A percentile compares a stretch with the other conserved stretches of the same genome.
Conservation (phyloP, 352 stramenopile species). For the Globisporangium uncinulatum region DNA sequence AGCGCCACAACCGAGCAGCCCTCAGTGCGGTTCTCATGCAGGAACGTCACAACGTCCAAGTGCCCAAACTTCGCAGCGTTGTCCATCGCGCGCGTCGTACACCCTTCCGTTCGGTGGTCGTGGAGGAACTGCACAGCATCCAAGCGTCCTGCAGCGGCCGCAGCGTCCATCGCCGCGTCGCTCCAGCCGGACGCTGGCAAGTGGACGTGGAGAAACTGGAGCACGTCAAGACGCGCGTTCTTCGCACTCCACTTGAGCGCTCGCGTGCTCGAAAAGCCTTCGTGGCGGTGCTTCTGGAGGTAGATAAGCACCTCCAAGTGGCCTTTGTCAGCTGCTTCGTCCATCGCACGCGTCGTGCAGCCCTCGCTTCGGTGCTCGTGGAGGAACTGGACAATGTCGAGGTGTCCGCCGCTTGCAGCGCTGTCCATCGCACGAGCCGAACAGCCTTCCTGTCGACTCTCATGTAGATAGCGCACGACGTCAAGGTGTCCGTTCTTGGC, state of each 20-base stretch:
- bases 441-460: conserved; percentile 8
- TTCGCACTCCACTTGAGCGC: conserved; percentile 5
- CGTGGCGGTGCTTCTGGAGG: conserved; percentile 14
- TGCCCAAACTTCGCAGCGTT: conserved; percentile 9
- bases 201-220: conserved; percentile 20
- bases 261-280: conserved; percentile 17
- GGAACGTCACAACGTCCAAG: conserved; percentile 6
- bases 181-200: conserved; percentile 12
- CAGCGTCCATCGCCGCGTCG: conserved; percentile 14
- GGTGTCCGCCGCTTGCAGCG: conserved; percentile 2
- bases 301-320: conserved; percentile 15
- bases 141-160: conserved; percentile 11
- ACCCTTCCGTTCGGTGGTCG: conserved; percentile 8
- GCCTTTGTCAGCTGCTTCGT: conserved; percentile 14
- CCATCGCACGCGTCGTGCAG: conserved; percentile 9
- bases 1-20: conserved; percentile 11
- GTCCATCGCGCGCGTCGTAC: conserved; percentile 11
- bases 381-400: conserved; percentile 8
- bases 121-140: conserved; percentile 13
- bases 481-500: conserved; percentile 7
- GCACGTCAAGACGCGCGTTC: conserved; percentile 11
- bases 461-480: conserved; percentile 6
- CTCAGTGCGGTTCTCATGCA: conserved; percentile 10
- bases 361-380: conserved; percentile 8
- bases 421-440: conserved; percentile 7